Percentiles rank a stretch among this genome's conserved stretches.
These are phyloP conservation scores for Sparassis latifolia DNA, from an alignment of 1,284 basidiomycete species.

Conservation along the genomic window DNA sequence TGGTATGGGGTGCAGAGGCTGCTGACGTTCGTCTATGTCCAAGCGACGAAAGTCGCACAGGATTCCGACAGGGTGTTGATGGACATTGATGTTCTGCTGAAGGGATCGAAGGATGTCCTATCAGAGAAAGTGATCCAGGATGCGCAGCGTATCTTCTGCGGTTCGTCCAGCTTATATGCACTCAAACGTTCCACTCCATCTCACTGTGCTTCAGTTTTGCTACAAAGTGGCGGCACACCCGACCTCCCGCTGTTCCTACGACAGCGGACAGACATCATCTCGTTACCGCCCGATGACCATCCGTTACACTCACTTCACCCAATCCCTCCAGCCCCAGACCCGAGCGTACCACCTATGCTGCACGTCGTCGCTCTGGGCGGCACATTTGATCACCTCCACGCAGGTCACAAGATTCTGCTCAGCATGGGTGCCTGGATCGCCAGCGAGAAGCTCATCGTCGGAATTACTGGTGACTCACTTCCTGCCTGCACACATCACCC, in stretches of 20 bases:
- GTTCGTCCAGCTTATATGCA: constrained; percentile 10
- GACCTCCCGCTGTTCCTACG: constrained; percentile 5
- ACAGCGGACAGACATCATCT: constrained; percentile 9
- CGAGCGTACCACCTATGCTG: constrained; percentile 19
- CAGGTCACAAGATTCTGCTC: constrained; percentile 95
- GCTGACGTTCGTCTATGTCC: constrained; percentile 69
- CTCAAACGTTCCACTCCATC: not conserved
- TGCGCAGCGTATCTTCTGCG: constrained; percentile 21
- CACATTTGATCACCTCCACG: constrained; percentile 97
- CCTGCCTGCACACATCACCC: not conserved
- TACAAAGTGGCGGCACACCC: not conserved
- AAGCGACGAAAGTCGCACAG: constrained; percentile 65
- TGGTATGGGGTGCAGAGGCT: constrained; percentile 62
- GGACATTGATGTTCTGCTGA: constrained; percentile 63
- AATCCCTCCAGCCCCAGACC: constrained; percentile 4
- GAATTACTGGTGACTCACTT: constrained; percentile 63
- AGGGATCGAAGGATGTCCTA: constrained; percentile 38
- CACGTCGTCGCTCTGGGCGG: constrained; percentile 62
- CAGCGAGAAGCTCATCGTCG: constrained; percentile 77
- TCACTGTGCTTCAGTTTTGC: not conserved
- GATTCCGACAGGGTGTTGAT: constrained; percentile 59
- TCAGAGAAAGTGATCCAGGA: constrained; percentile 27
- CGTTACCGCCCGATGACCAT: constrained; percentile 13
- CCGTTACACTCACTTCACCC: constrained; percentile 3
- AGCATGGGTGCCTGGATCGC: constrained; percentile 87